Conservation (phyloP, 2,329 filamentous ascomycete genomes). For the Calonectria henricotiae region DNA sequence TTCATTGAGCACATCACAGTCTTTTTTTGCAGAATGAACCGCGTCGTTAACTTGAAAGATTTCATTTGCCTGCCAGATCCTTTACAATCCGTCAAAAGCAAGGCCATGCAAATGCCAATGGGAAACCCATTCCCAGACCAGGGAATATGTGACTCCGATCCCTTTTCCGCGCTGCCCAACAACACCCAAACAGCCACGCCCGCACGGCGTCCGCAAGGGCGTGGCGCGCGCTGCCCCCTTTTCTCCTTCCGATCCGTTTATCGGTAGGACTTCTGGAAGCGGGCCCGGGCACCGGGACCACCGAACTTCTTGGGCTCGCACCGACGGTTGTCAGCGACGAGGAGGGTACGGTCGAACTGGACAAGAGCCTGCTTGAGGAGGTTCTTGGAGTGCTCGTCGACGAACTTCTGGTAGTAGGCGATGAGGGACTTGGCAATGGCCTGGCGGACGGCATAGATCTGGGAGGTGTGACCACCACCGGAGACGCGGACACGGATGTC, state of each 20-base stretch:
- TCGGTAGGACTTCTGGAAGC: slow-evolving; percentile 99
- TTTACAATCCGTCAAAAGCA: slow-evolving; percentile 67
- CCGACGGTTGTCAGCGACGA: slow-evolving; percentile 99
- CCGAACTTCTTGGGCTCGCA: slow-evolving; percentile 99
- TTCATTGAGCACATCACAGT: slow-evolving; percentile 51
- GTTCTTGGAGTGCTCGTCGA: slow-evolving; percentile 99
- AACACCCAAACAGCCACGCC: slow-evolving; percentile 38
- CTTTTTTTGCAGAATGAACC: slow-evolving; percentile 43
- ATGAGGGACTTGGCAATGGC: slow-evolving; percentile 88
- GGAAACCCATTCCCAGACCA: slow-evolving; percentile 61
- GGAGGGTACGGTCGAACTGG: slow-evolving; percentile 95
- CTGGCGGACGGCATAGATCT: slow-evolving; percentile 99
- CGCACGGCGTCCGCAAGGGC: slow-evolving; percentile 24
- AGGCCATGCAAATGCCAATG: slow-evolving; percentile 69
- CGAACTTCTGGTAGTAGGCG: slow-evolving; percentile 99
- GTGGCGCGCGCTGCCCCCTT: slow-evolving; percentile 43
- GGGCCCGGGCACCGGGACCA: slow-evolving; percentile 93
- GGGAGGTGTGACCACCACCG: slow-evolving; percentile 97
- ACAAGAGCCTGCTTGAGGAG: slow-evolving; percentile 97
- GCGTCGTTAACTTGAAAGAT: slow-evolving; percentile 62
- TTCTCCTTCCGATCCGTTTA: slow-evolving; percentile 68
- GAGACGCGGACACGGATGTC: slow-evolving; percentile 97
- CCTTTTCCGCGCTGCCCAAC: slow-evolving; percentile 56
- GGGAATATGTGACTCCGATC: slow-evolving; percentile 60
- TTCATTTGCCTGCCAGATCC: slow-evolving; percentile 70